Percentiles rank a stretch among this genome's conserved stretches.
Evolutionary conservation across 345 rosid species (phyloP).

Genomic region (Toxicodendron radicans): DNA sequence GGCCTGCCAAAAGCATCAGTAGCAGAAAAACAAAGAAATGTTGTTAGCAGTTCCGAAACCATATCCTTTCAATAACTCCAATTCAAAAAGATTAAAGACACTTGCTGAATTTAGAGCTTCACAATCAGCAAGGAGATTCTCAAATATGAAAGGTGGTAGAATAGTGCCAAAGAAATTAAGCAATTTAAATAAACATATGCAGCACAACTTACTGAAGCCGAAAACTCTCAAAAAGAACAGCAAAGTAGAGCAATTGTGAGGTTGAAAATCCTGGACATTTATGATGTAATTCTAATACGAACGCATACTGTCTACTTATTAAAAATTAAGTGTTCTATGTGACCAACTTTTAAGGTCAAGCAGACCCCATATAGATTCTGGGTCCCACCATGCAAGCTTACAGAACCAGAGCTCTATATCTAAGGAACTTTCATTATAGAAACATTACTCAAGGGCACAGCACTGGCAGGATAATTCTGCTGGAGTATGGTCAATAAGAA

Average conservation of each 20-base stretch:
- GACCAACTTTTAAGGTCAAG: too few species aligned
- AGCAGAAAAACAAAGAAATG: constrained; percentile 6
- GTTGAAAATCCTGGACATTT: neutral
- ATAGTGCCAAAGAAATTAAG: neutral
- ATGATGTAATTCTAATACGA: neutral
- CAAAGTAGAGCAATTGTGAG: neutral
- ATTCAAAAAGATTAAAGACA: neutral
- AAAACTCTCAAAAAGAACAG: constrained; percentile 1
- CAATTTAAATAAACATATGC: neutral
- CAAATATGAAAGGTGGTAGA: neutral
- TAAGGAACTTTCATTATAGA: neutral
- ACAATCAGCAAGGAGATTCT: constrained; percentile 2
- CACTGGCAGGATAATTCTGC: neutral
- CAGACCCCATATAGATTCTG: neutral
- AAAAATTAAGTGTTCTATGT: neutral
- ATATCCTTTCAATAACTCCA: neutral
- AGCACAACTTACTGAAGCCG: neutral
- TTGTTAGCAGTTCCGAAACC: neutral
- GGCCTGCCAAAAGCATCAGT: constrained; percentile 54
- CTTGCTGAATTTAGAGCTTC: neutral
- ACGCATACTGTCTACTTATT: neutral
- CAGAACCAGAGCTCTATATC: neutral
- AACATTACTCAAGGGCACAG: neutral
- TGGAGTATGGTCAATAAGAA: neutral
- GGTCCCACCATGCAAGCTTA: neutral